phyloP scores from a whole-genome alignment of 2,329 filamentous ascomycete species.

The Rachicladosporium sp. region DNA sequence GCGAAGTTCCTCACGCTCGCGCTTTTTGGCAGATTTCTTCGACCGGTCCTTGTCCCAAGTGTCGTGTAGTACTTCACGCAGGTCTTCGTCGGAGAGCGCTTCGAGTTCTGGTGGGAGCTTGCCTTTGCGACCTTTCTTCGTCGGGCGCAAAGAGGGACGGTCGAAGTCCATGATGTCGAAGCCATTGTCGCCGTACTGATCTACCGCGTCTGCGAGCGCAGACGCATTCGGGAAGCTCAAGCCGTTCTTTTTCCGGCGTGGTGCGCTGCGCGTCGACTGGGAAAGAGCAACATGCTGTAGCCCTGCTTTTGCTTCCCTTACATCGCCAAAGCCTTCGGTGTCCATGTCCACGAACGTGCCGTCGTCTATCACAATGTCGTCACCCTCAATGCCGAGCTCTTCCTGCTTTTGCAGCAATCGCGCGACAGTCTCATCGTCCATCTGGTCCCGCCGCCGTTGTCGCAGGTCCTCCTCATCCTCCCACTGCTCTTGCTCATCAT shows the following conservation, averaged over 20 bases:
- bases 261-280: background rate
- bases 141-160: constrained; percentile 53
- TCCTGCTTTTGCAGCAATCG: constrained; percentile 49
- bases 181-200: constrained; percentile 55
- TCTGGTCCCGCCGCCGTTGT: constrained; percentile 25
- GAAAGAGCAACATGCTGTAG: constrained; percentile 17
- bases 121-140: constrained; percentile 49
- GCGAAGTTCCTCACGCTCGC: constrained; percentile 34
- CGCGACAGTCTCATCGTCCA: constrained; percentile 52
- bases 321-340: constrained; percentile 17
- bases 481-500: constrained; percentile 22
- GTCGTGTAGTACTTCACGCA: constrained; percentile 28
- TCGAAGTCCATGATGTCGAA: constrained; percentile 82
- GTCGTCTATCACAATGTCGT: constrained; percentile 45
- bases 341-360: constrained; percentile 17
- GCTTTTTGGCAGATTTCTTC: constrained; percentile 36
- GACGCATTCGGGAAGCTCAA: constrained; percentile 41
- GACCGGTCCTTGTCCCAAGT: constrained; percentile 33
- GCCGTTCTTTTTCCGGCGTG: constrained; percentile 9
- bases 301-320: constrained; percentile 19
- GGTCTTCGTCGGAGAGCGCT: constrained; percentile 32
- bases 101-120: constrained; percentile 24
- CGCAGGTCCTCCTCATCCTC: constrained; percentile 32
- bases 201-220: constrained; percentile 45
- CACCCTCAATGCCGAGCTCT: constrained; percentile 48